Base-by-base conservation (phyloP, 176 grass and related monocot species). In the Carex littledalei region DNA sequence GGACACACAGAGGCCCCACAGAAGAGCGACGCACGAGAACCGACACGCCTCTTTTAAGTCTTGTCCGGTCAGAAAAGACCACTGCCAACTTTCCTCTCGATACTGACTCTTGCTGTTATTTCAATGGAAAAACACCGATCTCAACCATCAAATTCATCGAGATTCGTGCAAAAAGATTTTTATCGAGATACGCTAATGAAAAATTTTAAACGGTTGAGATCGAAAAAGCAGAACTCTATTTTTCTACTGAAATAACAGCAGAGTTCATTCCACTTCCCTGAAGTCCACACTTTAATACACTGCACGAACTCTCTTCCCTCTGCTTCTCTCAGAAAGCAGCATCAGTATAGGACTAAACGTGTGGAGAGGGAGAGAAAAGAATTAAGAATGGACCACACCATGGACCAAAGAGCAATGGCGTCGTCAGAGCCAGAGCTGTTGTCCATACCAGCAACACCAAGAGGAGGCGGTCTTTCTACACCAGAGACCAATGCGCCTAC, bases 381-480 rank as follows among this genome's bases (percentile, higher is more conserved):
- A 58, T 47, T 70, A 26, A 75, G 9, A 69, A 80, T 70, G 29
- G 61, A 16, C 53, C 49, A 87, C 63, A 85, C 66, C 61, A 43
- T 68, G 85, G 81, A 63, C 14, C 83, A 58, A 60, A 83, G 56
- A 37, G 87, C 56, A 63, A 67, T 56, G 87, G 75, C 21, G 82
- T 78, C 71, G 79, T 78, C 71, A 71, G 95, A 98, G 80, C 61
- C 95, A 72, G 95, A 98, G 88, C 85, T 98, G 76, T 91, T 98
- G 26, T 98, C 95, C 68, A 86, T 98, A 78, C 95, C 95, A 18
- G 86, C 93, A 79, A 98, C 95, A 35, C 93, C 95, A 39, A 85
- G 21, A 21, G 57, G 79, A 62, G 79, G 80, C 3, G 92, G 91
- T 3, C 62, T 89, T 15, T 91, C 91, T 29, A 93, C 92, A 80